phyloP scores from a whole-genome alignment of 73 alveolate species.

The Paraurostyla sp. region DNA sequence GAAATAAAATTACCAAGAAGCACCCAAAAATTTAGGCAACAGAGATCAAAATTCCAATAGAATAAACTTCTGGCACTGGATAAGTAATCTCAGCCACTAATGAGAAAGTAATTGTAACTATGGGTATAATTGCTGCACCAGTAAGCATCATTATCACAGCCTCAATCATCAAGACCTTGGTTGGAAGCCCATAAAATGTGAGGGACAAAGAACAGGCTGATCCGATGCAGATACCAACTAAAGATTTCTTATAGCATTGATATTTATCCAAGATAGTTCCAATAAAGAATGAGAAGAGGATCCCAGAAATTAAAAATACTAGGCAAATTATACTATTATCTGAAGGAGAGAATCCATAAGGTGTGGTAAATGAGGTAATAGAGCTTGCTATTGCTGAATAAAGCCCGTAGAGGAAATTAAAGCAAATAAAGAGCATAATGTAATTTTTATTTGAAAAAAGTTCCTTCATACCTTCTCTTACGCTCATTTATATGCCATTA shows the following conservation, averaged over 20 bases:
- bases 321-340: slow-evolving; percentile 8
- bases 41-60: slow-evolving; percentile 37
- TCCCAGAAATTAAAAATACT: slow-evolving; percentile 18
- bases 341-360: slow-evolving; percentile 6
- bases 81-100: slow-evolving; percentile 48
- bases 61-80: slow-evolving; percentile 50
- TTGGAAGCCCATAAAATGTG: neutral
- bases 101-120: slow-evolving; percentile 35
- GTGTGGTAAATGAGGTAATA: slow-evolving; percentile 33
- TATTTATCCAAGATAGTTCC: slow-evolving; percentile 38
- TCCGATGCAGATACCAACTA: neutral
- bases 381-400: slow-evolving; percentile 23
- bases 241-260: slow-evolving; percentile 38
- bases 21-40: slow-evolving; percentile 41
- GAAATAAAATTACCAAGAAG: neutral
- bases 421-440: slow-evolving; percentile 18
- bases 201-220: neutral
- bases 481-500: neutral
- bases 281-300: slow-evolving; percentile 12
- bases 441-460: slow-evolving; percentile 28
- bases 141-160: slow-evolving; percentile 29
- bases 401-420: slow-evolving; percentile 40
- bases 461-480: neutral
- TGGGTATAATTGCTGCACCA: slow-evolving; percentile 42
- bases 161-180: neutral